Conservation (phyloP, 495 filamentous ascomycete genomes). For the Penicillium arizonense region DNA sequence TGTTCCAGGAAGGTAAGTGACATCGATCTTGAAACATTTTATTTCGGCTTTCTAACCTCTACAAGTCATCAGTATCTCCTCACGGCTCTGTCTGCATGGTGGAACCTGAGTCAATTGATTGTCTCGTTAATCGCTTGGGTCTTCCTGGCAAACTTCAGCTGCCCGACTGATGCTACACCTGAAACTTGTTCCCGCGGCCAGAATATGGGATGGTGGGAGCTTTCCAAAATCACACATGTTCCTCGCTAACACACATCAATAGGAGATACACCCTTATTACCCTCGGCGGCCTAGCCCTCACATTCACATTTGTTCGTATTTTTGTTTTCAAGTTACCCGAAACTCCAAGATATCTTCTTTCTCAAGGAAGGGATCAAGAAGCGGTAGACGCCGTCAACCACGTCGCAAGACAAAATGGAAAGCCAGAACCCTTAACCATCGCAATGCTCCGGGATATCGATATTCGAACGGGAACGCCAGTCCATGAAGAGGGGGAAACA, state of each 20-base stretch:
- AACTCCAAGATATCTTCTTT: constrained; percentile 31
- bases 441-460: constrained; percentile 32
- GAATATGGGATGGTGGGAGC: constrained; percentile 35
- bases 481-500: not conserved
- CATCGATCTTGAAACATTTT: too few relatives aligned
- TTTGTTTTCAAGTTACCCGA: constrained; percentile 34
- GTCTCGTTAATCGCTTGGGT: constrained; percentile 34
- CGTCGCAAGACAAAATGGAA: constrained; percentile 27
- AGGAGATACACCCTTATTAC: constrained; percentile 37
- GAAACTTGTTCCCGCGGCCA: constrained; percentile 24
- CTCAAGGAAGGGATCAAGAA: constrained; percentile 29
- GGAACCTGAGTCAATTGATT: constrained; percentile 33
- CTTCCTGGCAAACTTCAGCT: constrained; percentile 33
- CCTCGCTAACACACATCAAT: not conserved
- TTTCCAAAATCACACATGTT: not conserved
- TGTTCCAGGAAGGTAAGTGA: constrained; percentile 24
- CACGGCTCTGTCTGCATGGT: constrained; percentile 32
- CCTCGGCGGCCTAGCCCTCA: constrained; percentile 24
- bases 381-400: constrained; percentile 32
- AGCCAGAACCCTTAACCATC: constrained; percentile 28
- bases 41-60: not conserved
- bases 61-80: constrained; percentile 32
- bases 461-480: constrained; percentile 8
- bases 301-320: constrained; percentile 29
- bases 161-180: constrained; percentile 24